Conservation (phyloP, 306 rosid genomes). For the Amphicarpaea edgeworthii region DNA sequence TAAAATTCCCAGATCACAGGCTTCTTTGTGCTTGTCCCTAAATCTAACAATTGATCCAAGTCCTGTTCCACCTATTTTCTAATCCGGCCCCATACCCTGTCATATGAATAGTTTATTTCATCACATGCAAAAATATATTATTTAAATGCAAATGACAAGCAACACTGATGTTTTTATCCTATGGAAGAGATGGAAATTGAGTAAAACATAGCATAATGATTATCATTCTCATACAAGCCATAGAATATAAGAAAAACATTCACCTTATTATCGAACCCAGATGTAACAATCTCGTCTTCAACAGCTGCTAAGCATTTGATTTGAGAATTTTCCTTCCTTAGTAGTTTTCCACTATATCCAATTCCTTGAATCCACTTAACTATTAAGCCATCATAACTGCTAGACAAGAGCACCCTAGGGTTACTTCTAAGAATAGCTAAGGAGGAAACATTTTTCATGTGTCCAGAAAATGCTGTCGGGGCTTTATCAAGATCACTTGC, state of each 20-base stretch:
- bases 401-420: conserved; percentile 79
- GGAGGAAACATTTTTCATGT: conserved; percentile 89
- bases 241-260: conserved; percentile 36
- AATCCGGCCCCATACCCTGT: background rate
- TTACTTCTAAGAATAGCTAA: conserved; percentile 72
- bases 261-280: conserved; percentile 93
- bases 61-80: conserved; percentile 8
- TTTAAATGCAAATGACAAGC: conserved; percentile 31
- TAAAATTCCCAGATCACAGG: background rate
- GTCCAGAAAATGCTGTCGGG: conserved; percentile 78
- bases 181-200: conserved; percentile 25
- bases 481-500: conserved; percentile 85
- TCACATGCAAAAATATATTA: background rate
- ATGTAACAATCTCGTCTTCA: conserved; percentile 79
- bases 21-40: background rate
- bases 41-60: background rate
- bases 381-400: conserved; percentile 94
- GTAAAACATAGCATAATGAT: conserved; percentile 4
- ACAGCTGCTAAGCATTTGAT: conserved; percentile 84
- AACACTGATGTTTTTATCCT: background rate
- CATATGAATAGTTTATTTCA: background rate
- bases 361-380: conserved; percentile 89
- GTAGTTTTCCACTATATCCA: conserved; percentile 87
- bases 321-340: conserved; percentile 83
- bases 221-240: conserved; percentile 33